phyloP scores from a whole-genome alignment of 495 filamentous ascomycete species.

The Penicillium pulvis region DNA sequence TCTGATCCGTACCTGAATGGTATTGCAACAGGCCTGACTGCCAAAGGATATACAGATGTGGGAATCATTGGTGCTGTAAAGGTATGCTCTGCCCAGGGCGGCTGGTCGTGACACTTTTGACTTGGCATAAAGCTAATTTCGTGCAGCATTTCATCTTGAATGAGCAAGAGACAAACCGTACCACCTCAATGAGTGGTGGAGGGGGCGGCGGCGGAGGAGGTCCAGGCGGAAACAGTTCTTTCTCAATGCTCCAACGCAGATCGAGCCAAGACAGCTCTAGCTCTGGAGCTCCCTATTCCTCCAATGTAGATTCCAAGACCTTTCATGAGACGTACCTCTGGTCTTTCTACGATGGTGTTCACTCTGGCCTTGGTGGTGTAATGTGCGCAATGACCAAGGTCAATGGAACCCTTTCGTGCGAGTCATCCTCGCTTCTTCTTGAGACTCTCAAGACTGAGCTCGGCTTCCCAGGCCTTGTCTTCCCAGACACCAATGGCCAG shows the following conservation, averaged over 20 bases:
- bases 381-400: constrained; percentile 69
- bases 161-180: constrained; percentile 62
- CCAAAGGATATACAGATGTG: not conserved
- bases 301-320: constrained; percentile 65
- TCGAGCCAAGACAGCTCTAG: constrained; percentile 32
- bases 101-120: constrained; percentile 44
- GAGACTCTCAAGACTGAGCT: constrained; percentile 59
- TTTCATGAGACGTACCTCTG: constrained; percentile 76
- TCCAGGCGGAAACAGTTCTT: too few relatives aligned
- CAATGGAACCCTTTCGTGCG: constrained; percentile 64
- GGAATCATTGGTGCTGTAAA: not conserved
- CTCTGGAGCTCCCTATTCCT: constrained; percentile 40
- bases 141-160: constrained; percentile 59
- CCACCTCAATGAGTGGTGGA: not conserved
- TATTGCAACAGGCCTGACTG: constrained; percentile 37
- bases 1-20: constrained; percentile 53
- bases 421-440: constrained; percentile 55
- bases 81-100: constrained; percentile 64
- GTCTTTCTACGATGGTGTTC: constrained; percentile 64
- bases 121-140: not conserved
- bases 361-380: constrained; percentile 57
- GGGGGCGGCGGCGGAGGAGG: too few relatives aligned
- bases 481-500: constrained; percentile 56
- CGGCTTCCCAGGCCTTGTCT: constrained; percentile 53
- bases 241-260: constrained; percentile 24